Conservation (phyloP, 805 yeast genomes). For the Kodamaea neixiangensis region DNA sequence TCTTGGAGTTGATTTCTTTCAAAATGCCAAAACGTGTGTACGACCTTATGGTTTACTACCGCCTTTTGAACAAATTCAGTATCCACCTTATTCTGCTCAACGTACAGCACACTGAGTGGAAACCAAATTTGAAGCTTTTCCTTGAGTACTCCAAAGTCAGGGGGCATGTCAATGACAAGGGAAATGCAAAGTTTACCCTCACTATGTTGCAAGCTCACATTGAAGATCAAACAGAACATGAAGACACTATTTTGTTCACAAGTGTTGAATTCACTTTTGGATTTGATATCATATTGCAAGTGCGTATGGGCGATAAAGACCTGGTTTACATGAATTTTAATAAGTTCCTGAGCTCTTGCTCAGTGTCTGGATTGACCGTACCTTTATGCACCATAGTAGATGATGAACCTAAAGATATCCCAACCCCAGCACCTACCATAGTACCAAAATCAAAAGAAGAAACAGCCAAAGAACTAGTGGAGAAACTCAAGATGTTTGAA, state of each 20-base stretch:
- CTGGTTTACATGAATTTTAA: not conserved
- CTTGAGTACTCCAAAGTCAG: constrained; percentile 27
- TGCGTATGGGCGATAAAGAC: not conserved
- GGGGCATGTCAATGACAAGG: constrained; percentile 13
- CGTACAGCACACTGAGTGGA: constrained; percentile 3
- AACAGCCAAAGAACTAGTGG: not conserved
- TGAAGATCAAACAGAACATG: not conserved
- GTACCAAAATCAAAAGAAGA: not conserved
- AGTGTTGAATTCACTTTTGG: constrained; percentile 2
- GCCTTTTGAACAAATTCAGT: constrained; percentile 26
- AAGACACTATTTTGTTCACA: not conserved
- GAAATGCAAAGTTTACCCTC: constrained; percentile 1
- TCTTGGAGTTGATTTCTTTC: not conserved
- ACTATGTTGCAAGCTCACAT: constrained; percentile 2
- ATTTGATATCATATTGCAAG: constrained; percentile 3
- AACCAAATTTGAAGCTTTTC: constrained; percentile 15
- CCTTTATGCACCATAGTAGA: not conserved
- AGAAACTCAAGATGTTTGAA: not conserved
- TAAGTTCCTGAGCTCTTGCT: not conserved
- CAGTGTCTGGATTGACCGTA: not conserved
- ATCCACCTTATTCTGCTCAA: constrained; percentile 20
- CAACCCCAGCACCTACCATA: not conserved
- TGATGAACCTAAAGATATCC: not conserved
- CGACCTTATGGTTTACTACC: constrained; percentile 20
- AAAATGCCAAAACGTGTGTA: constrained; percentile 21